Evolutionary conservation across 441 rosid genomes (phyloP).

Genomic region (Gossypium laxum): DNA sequence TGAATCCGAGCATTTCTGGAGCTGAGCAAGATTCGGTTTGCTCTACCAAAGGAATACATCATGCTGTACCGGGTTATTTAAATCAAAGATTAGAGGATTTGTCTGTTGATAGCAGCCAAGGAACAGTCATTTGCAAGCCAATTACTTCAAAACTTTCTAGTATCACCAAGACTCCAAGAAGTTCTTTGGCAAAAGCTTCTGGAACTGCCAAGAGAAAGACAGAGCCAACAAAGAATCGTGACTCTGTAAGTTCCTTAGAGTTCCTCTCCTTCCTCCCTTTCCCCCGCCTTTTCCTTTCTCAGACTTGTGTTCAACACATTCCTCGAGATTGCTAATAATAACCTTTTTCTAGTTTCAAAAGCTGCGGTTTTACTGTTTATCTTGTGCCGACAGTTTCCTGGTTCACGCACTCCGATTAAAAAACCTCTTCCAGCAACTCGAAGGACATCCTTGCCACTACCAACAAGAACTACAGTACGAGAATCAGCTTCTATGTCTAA

Average conservation of each 20-base stretch:
- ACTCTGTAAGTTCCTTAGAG: slow-evolving; percentile 37
- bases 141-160: slow-evolving; percentile 40
- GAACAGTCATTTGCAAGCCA: slow-evolving; percentile 64
- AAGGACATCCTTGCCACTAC: slow-evolving; percentile 63
- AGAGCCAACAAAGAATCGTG: slow-evolving; percentile 40
- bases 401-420: slow-evolving; percentile 28
- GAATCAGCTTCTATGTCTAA: slow-evolving; percentile 28
- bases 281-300: neutral
- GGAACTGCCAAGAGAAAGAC: slow-evolving; percentile 33
- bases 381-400: slow-evolving; percentile 50
- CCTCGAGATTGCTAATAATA: slow-evolving; percentile 5
- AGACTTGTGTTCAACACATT: neutral
- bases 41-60: slow-evolving; percentile 38
- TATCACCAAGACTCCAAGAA: slow-evolving; percentile 36
- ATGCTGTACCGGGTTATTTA: slow-evolving; percentile 27
- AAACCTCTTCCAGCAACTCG: slow-evolving; percentile 44
- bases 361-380: slow-evolving; percentile 6
- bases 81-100: slow-evolving; percentile 35
- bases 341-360: neutral
- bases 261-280: neutral
- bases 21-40: slow-evolving; percentile 60
- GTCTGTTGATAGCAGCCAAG: slow-evolving; percentile 51
- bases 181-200: slow-evolving; percentile 40
- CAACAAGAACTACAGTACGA: slow-evolving; percentile 34
- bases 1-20: slow-evolving; percentile 75